Base-by-base conservation (phyloP, 345 rosid species). In the Hibiscus mutabilis region DNA sequence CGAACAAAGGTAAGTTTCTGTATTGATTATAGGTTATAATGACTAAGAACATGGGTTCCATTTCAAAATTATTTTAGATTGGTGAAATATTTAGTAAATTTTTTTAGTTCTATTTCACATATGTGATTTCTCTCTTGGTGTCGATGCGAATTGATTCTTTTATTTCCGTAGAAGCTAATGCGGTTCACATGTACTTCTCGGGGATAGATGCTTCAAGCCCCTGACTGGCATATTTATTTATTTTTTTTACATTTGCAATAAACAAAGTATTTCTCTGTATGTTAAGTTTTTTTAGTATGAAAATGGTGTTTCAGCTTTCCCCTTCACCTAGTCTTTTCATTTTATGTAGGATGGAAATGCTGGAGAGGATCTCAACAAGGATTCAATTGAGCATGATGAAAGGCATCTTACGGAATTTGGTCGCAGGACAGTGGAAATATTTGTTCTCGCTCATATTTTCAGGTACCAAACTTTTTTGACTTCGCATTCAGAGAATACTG, bases 371-470 rank as follows among this genome's bases (percentile, higher is more conserved):
- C 84, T 82, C 70, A 86, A 75, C 81, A 88, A 83, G 82, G 93
- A 94, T 82, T 82, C 90, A 37, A 75, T 83, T 78, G 93, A 82
- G 75, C 86, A 85, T 65, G 97, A 94, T 84, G 99, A 95, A 85
- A 90, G 88, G 79, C 91, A 89, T 57, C 89, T 95, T 62, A 92
- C 97, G 12, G 97, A 91, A 75, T 73, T 92, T 77, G 99, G 97
- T 66, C 91, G 97, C 67, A 84, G 95, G 77, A 90, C 97, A 0
- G 84, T 95, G 79, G 99, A 95, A 82, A 89, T 86, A 76, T 90
- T 88, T 92, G 92, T 84, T 60, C 96, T 95, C 60, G 84, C 88
- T 27, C 97, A 92, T 77, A 95, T 95, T 71, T 95, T 92, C 85
- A 86, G 95, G 98, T 94, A 79, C 67, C 74, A 59, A 71, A 11